These are phyloP conservation scores for Luzula sylvatica DNA, from an alignment of 176 grass and related monocot genomes.

Conservation along the genomic window DNA sequence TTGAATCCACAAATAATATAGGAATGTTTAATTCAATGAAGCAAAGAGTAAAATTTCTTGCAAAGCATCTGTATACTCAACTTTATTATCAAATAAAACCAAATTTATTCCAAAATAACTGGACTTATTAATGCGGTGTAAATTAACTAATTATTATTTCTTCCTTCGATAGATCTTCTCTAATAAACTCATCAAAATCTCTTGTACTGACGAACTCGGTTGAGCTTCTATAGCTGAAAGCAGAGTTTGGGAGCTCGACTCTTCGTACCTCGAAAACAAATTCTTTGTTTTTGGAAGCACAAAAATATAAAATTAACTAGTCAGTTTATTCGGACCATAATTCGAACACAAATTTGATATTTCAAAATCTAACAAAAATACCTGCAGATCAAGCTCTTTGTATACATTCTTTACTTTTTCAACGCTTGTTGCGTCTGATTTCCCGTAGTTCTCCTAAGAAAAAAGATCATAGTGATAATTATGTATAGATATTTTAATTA, in stretches of 20 bases:
- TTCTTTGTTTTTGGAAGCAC: slow-evolving; percentile 2
- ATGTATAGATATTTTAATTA: neutral
- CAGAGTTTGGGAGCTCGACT: slow-evolving; percentile 32
- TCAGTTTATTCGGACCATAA: neutral
- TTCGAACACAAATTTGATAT: neutral
- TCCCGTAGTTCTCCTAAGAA: slow-evolving; percentile 66
- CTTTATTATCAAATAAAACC: too few relatives aligned
- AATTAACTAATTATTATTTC: slow-evolving; percentile 18
- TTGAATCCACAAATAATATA: too few relatives aligned
- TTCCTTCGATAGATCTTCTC: slow-evolving; percentile 57
- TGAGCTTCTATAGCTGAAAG: slow-evolving; percentile 45
- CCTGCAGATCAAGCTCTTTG: slow-evolving; percentile 52
- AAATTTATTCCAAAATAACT: too few relatives aligned
- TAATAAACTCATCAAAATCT: slow-evolving; percentile 48
- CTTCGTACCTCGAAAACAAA: slow-evolving; percentile 38
- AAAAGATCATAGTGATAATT: slow-evolving; percentile 6
- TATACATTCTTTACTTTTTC: slow-evolving; percentile 61
- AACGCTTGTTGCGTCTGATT: slow-evolving; percentile 37
- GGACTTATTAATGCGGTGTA: too few relatives aligned
- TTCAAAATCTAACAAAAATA: neutral
- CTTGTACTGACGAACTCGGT: slow-evolving; percentile 34
- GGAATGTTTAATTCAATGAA: too few relatives aligned
- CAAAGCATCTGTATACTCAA: too few relatives aligned
- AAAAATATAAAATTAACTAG: slow-evolving; percentile 10
- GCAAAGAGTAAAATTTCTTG: too few relatives aligned